Percentiles rank a stretch among this genome's conserved stretches.
phyloP scores from a whole-genome alignment of 306 rosid species.

The Rosa rugosa region DNA sequence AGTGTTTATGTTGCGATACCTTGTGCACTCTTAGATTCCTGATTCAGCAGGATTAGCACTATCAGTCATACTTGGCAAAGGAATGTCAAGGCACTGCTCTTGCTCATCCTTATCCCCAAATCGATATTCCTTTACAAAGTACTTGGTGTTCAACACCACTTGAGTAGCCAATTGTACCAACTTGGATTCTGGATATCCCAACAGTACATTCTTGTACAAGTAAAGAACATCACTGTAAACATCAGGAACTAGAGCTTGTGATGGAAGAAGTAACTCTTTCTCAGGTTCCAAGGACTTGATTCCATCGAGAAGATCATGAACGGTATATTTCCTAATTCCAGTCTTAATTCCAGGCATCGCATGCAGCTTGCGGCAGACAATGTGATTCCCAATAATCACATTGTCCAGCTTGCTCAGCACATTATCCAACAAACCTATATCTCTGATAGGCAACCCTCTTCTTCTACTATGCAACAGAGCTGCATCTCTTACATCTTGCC shows the following conservation, averaged over 20 bases:
- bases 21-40: conserved; percentile 40
- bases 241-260: conserved; percentile 45
- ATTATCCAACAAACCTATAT: conserved; percentile 77
- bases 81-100: conserved; percentile 49
- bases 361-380: conserved; percentile 75
- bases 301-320: conserved; percentile 44
- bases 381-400: conserved; percentile 59
- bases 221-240: conserved; percentile 60
- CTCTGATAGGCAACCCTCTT: conserved; percentile 66
- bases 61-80: conserved; percentile 41
- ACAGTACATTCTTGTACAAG: conserved; percentile 61
- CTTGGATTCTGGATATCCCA: conserved; percentile 64
- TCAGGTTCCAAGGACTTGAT: conserved; percentile 18
- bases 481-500: conserved; percentile 84
- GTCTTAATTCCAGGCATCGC: conserved; percentile 25
- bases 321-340: conserved; percentile 59
- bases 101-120: conserved; percentile 42
- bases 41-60: conserved; percentile 58
- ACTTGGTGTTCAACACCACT: conserved; percentile 61
- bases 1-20: conserved; percentile 49
- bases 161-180: conserved; percentile 57
- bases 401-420: conserved; percentile 78
- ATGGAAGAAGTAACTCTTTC: conserved; percentile 16
- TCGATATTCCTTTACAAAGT: conserved; percentile 74
- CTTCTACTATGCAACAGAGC: conserved; percentile 25